phyloP scores from a whole-genome alignment of 176 grass and related monocot genomes.

The Thinopyrum elongatum region DNA sequence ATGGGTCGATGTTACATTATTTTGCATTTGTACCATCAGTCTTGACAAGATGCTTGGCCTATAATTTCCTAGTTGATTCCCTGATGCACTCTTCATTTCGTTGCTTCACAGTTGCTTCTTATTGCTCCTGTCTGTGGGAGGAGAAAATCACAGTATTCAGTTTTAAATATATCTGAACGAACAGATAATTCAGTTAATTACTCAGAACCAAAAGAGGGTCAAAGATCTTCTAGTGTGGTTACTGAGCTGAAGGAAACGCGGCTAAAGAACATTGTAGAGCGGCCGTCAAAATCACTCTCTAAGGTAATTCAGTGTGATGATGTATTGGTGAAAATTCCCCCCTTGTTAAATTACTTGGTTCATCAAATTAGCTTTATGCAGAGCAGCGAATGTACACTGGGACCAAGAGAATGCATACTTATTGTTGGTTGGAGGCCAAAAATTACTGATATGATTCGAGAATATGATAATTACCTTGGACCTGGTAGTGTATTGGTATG shows the following conservation, averaged over 20 bases:
- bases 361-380: constrained; percentile 45
- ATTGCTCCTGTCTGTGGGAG: constrained; percentile 70
- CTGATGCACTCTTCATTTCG: constrained; percentile 17
- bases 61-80: constrained; percentile 11
- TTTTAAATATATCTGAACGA: constrained; percentile 38
- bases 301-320: constrained; percentile 55
- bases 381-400: constrained; percentile 74
- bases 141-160: constrained; percentile 47
- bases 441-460: constrained; percentile 90
- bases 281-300: constrained; percentile 62
- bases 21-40: constrained; percentile 15
- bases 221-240: constrained; percentile 26
- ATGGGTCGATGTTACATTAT: background rate
- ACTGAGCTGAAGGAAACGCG: constrained; percentile 61
- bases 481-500: constrained; percentile 90
- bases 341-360: constrained; percentile 16
- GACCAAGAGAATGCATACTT: constrained; percentile 78
- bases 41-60: background rate
- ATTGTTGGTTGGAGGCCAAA: constrained; percentile 93
- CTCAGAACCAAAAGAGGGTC: constrained; percentile 44
- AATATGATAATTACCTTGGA: constrained; percentile 96
- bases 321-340: background rate
- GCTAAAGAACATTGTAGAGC: constrained; percentile 64
- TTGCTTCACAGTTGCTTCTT: constrained; percentile 70
- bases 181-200: constrained; percentile 26